Base-by-base conservation (phyloP, 2,329 filamentous ascomycete species). In the Xylariaceae sp. region DNA sequence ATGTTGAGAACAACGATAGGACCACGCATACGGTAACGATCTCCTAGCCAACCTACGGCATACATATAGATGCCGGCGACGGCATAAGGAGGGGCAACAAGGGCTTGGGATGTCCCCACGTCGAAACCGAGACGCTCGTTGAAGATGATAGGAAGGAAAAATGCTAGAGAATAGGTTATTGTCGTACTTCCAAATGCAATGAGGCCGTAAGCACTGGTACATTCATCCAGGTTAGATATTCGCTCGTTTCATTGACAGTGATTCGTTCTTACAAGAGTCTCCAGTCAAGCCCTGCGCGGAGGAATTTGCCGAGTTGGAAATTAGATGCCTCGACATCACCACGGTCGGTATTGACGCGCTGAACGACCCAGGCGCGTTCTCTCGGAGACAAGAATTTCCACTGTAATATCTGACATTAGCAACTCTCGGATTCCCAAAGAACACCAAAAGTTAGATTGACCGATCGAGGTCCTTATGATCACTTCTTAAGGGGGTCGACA, bases 61-160 rank as follows among this genome's bases (percentile, higher is more conserved):
- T 79, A 84, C 80, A 88, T 88, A 66, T 86, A 70, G 59, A 88
- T 76, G 42, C 83, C 85, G 8, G 86, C 84, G 60, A 89, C 82
- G 30, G 75, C 82, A 69, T 87, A 90, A 0, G 87, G 87, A 0
- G 87, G 88, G 0, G 89, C 88, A 3, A 87, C 80, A 3, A 92
- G 82, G 69, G 88, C 90, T 73, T 91, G 88, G 0, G 88, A 78
- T 53, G 77, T 77, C 6, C 79, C 86, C 4, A 87, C 77, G 51
- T 73, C 77, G 76, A 90, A 92, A 11, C 83, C 81, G 77, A 92
- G 82, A 71, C 77, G 80, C 42, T 67, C 67, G 53, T 77, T 73
- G 11, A 95, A 82, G 66, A 94, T 89, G 67, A 92, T 83, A 5
- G 90, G 89, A 3, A 92, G 75, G 70, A 92, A 93, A 73, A 89